These are phyloP conservation scores for Piper longum DNA, from an alignment of 164 flowering plant genomes.

Conservation along the genomic window DNA sequence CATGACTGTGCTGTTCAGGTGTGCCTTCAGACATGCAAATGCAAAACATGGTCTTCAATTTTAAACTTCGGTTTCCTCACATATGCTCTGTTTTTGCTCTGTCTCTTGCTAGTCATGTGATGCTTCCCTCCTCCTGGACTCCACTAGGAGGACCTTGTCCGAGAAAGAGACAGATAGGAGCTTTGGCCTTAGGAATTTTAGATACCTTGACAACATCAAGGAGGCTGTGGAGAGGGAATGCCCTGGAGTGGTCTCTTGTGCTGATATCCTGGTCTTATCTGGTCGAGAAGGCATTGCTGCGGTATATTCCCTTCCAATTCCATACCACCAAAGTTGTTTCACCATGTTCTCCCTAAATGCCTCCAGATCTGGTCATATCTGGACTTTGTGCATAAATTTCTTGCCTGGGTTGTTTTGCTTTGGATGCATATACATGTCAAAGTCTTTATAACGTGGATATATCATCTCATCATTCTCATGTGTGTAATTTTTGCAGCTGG, in stretches of 20 bases:
- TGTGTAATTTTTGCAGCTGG: conserved; percentile 37
- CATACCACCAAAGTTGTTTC: neutral
- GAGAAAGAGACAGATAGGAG: conserved; percentile 99
- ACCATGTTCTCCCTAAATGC: no score
- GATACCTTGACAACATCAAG: conserved; percentile 77
- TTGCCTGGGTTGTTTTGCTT: neutral
- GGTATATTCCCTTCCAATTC: conserved; percentile 17
- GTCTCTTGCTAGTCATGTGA: conserved; percentile 60
- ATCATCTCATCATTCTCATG: no score
- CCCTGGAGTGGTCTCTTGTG: conserved; percentile 90
- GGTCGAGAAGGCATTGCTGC: conserved; percentile 92
- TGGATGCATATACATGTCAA: neutral
- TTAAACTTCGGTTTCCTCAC: no score
- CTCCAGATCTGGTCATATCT: no score
- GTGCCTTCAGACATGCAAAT: no score
- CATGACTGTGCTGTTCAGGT: conserved; percentile 98
- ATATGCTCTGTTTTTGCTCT: neutral
- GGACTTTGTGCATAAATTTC: no score
- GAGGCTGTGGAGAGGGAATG: conserved; percentile 98
- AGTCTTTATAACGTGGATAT: no score
- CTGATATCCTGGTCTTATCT: conserved; percentile 88
- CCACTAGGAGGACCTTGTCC: conserved; percentile 83
- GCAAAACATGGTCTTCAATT: neutral
- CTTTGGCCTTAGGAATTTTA: conserved; percentile 91
- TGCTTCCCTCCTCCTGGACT: conserved; percentile 91